Conservation (phyloP, 2,329 filamentous ascomycete species). For the Chaetomium sp. region DNA sequence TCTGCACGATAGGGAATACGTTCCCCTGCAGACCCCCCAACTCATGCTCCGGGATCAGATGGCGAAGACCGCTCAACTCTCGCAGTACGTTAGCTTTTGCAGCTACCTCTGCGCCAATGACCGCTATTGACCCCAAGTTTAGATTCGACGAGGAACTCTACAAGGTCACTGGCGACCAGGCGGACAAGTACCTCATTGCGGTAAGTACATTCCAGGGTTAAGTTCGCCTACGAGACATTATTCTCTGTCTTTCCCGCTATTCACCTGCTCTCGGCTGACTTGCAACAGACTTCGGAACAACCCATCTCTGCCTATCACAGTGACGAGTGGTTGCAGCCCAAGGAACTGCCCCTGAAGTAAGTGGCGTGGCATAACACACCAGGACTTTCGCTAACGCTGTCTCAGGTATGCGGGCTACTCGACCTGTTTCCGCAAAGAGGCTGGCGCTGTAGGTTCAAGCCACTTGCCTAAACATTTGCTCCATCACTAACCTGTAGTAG, state of each 20-base stretch:
- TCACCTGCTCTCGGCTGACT: neutral
- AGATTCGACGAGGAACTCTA: conserved; percentile 94
- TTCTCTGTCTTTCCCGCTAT: neutral
- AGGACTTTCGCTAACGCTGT: neutral
- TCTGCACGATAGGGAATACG: conserved; percentile 78
- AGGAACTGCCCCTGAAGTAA: conserved; percentile 77
- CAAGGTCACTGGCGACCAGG: conserved; percentile 88
- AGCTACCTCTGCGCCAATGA: too few relatives aligned
- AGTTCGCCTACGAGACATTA: neutral
- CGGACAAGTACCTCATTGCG: conserved; percentile 79
- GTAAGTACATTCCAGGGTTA: conserved; percentile 22
- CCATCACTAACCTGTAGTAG: conserved; percentile 21
- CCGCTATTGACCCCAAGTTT: neutral
- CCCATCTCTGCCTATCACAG: conserved; percentile 91
- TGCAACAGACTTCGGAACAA: conserved; percentile 73
- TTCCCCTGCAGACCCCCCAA: conserved; percentile 80
- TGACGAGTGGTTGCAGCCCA: conserved; percentile 86
- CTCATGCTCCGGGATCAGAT: conserved; percentile 96
- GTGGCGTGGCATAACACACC: neutral
- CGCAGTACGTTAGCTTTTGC: conserved; percentile 54
- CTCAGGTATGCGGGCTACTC: conserved; percentile 80
- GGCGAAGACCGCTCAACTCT: conserved; percentile 96
- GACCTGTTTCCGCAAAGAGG: conserved; percentile 95
- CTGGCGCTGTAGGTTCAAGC: conserved; percentile 53
- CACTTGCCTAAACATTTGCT: too few relatives aligned